Base-by-base conservation (phyloP, 768 basidiomycete genomes). In the Mycena galopus region DNA sequence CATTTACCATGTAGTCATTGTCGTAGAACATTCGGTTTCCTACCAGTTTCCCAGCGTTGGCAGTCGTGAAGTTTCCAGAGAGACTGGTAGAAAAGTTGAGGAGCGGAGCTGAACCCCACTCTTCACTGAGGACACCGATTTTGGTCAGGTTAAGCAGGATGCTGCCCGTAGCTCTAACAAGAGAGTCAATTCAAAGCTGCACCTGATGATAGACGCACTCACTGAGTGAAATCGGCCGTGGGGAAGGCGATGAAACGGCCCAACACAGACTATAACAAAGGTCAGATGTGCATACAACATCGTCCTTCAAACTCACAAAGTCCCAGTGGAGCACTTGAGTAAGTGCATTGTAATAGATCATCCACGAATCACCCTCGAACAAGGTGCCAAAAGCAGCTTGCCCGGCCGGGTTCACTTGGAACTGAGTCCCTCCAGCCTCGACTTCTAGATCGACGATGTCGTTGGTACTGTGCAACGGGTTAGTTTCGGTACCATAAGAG, bases 181-280 rank as follows among this genome's bases (percentile, higher is more conserved):
- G 30, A 17, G 25, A 21, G 17, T 63, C 65, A 35, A 35, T 3
- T 55, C 51, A 10, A 17, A 25, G 47, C 5, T 59, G 16, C 19
- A 30, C 0, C 29, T 6, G n/a, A 11, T 17, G 65, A 14, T 19
- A 56, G 30, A 39, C 4, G 64, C n/a, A 76, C 84, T 65, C 65
- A 86, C 86, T 86, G 85, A 16, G 73, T 72, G 51, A 61, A 63
- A 67, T 87, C 87, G 10, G 81, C 78, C 4, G 91, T 88, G 0
- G 93, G 90, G 79, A 92, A 92, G 62, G 86, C 87, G 74, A 94
- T 91, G 72, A 93, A 90, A 14, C 92, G 86, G 17, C 90, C 90
- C 33, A 92, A 77, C 14, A 81, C 86, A 65, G 91, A 93, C 92
- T 93, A 72, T 25, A 56, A 35, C 19, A 64, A 62, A 29, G 51